phyloP scores from a whole-genome alignment of 306 rosid species.

The Trichosanthes truncata region DNA sequence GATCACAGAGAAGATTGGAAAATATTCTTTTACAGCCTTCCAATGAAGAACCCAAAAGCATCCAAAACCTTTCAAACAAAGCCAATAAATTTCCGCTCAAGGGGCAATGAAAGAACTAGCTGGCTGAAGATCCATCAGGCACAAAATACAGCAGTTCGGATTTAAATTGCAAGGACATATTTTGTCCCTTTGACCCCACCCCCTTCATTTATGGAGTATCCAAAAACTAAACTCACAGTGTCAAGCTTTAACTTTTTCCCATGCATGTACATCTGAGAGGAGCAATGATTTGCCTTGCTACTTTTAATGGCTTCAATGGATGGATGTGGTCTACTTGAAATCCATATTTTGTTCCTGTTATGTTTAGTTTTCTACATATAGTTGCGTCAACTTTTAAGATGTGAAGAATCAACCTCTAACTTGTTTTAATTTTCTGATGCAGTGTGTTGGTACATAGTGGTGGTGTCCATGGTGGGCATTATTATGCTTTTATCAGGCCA shows the following conservation, averaged over 20 bases:
- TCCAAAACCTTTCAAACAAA: background rate
- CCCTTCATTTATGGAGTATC: background rate
- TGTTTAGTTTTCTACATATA: background rate
- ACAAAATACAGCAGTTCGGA: background rate
- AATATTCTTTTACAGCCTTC: background rate
- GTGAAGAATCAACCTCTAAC: background rate
- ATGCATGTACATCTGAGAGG: background rate
- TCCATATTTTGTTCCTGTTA: background rate
- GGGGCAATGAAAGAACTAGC: background rate
- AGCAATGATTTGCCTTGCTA: background rate
- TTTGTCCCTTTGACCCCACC: background rate
- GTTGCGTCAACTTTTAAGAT: background rate
- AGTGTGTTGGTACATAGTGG: constrained; percentile 96
- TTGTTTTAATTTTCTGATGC: constrained; percentile 23
- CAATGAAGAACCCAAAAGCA: background rate
- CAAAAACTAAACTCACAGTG: background rate
- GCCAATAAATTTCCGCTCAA: background rate
- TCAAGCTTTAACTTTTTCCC: background rate
- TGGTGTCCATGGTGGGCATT: constrained; percentile 96
- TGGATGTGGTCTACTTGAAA: background rate
- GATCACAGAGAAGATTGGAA: background rate
- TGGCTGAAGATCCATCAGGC: background rate
- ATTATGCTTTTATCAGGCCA: constrained; percentile 87
- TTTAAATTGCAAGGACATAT: background rate
- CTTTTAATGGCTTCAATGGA: background rate